A percentile compares a stretch with the other conserved stretches of the same genome.
phyloP scores from a whole-genome alignment of 2,329 filamentous ascomycete species.

The Rasamsonia emersonii region DNA sequence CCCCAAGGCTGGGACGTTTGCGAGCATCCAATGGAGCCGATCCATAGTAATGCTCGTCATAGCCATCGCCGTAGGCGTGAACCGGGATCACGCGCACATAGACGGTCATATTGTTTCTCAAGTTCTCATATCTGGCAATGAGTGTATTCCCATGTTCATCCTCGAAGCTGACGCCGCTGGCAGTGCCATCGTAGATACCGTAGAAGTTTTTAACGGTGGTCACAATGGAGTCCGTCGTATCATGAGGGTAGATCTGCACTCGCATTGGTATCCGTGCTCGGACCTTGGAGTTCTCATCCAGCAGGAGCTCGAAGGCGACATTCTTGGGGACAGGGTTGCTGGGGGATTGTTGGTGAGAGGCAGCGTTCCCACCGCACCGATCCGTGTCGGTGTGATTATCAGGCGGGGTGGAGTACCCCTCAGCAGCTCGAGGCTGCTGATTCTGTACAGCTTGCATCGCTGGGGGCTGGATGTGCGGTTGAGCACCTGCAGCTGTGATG shows the following conservation, averaged over 20 bases:
- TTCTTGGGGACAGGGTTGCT: slow-evolving; percentile 44
- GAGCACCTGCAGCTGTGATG: not conserved
- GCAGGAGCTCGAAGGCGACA: slow-evolving; percentile 55
- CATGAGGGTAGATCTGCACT: slow-evolving; percentile 84
- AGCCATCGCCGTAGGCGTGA: slow-evolving; percentile 42
- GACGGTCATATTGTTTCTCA: slow-evolving; percentile 83
- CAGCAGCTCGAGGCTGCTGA: slow-evolving; percentile 19
- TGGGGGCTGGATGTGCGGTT: slow-evolving; percentile 17
- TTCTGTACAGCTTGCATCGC: slow-evolving; percentile 27
- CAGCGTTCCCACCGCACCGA: slow-evolving; percentile 16
- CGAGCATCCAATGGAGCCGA: slow-evolving; percentile 44
- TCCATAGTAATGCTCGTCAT: slow-evolving; percentile 37
- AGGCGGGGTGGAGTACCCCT: slow-evolving; percentile 20
- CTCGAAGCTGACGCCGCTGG: slow-evolving; percentile 87
- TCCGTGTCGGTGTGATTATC: slow-evolving; percentile 22
- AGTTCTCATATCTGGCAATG: slow-evolving; percentile 94
- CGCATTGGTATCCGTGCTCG: slow-evolving; percentile 57
- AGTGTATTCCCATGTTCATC: slow-evolving; percentile 81
- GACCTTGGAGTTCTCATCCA: slow-evolving; percentile 49
- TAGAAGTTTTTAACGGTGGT: slow-evolving; percentile 99
- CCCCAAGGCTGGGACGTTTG: slow-evolving; percentile 52
- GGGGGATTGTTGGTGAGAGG: slow-evolving; percentile 27
- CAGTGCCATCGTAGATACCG: slow-evolving; percentile 75
- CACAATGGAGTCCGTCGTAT: slow-evolving; percentile 95
- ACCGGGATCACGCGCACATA: slow-evolving; percentile 74